Conservation (phyloP, 2,329 filamentous ascomycete genomes). For the Coniella vitis region DNA sequence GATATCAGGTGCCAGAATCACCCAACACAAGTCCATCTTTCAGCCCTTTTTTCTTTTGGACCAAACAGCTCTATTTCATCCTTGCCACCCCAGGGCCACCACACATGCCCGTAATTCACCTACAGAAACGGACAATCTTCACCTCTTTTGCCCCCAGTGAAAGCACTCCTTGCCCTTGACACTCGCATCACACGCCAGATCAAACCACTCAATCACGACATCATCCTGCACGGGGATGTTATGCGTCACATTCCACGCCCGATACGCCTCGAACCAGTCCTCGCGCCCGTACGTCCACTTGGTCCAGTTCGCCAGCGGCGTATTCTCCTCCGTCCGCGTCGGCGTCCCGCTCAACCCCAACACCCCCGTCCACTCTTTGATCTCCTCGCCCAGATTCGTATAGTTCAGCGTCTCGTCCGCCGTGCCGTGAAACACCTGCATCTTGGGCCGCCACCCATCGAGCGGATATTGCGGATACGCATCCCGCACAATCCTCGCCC, state of each 20-base stretch:
- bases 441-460: slow-evolving; percentile 41
- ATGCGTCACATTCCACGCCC: slow-evolving; percentile 31
- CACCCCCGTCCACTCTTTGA: slow-evolving; percentile 46
- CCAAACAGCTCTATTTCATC: too few relatives aligned
- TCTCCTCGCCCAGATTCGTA: slow-evolving; percentile 45
- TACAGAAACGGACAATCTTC: too few relatives aligned
- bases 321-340: slow-evolving; percentile 23
- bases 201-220: slow-evolving; percentile 30
- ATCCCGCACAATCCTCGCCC: slow-evolving; percentile 28
- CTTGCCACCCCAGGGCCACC: too few relatives aligned
- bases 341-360: slow-evolving; percentile 27
- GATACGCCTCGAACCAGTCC: slow-evolving; percentile 34
- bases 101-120: too few relatives aligned
- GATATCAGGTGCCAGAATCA: too few relatives aligned
- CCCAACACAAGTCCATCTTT: too few relatives aligned
- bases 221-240: slow-evolving; percentile 33
- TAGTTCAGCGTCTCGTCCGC: slow-evolving; percentile 43
- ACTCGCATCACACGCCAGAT: slow-evolving; percentile 26
- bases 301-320: slow-evolving; percentile 30
- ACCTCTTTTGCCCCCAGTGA: slow-evolving; percentile 30
- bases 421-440: slow-evolving; percentile 53
- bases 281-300: slow-evolving; percentile 28
- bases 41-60: too few relatives aligned
- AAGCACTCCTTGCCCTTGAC: too few relatives aligned
- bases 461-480: slow-evolving; percentile 42